These are phyloP conservation scores for Pseudogymnoascus sp. DNA, from an alignment of 2,329 filamentous ascomycete genomes.

Conservation along the genomic window DNA sequence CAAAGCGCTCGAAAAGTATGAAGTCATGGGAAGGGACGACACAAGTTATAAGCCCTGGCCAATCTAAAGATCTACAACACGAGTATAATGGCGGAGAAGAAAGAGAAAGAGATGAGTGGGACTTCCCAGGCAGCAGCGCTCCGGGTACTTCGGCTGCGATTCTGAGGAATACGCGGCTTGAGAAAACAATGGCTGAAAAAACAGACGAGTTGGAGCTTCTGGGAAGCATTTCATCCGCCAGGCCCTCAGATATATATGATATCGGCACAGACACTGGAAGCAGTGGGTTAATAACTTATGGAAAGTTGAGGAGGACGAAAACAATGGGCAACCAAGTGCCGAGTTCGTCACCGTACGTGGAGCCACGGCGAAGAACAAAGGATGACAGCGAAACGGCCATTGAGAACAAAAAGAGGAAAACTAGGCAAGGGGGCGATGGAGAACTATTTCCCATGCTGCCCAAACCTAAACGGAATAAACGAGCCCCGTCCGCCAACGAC, in stretches of 20 bases:
- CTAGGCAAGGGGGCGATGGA: conserved; percentile 5
- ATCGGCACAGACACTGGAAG: background rate
- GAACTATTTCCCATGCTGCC: conserved; percentile 8
- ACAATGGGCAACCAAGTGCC: conserved; percentile 3
- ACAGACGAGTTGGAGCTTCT: background rate
- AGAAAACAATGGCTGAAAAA: background rate
- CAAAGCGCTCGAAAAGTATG: conserved; percentile 8
- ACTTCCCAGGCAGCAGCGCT: conserved; percentile 11
- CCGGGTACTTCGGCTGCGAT: background rate
- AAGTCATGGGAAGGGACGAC: conserved; percentile 5
- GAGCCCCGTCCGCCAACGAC: background rate
- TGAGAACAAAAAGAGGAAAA: background rate
- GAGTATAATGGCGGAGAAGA: background rate
- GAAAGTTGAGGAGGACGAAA: conserved; percentile 3
- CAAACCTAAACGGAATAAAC: conserved; percentile 10
- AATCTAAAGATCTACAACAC: background rate
- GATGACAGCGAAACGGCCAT: background rate
- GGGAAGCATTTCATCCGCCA: background rate
- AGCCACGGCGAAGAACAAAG: background rate
- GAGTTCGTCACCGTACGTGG: background rate
- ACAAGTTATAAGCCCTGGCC: conserved; percentile 1
- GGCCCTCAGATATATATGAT: background rate
- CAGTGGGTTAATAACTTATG: conserved; percentile 4
- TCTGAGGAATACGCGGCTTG: background rate
- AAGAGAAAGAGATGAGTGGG: conserved; percentile 8